Conservation (phyloP, 2,329 filamentous ascomycete species). For the Colletotrichum salicis region DNA sequence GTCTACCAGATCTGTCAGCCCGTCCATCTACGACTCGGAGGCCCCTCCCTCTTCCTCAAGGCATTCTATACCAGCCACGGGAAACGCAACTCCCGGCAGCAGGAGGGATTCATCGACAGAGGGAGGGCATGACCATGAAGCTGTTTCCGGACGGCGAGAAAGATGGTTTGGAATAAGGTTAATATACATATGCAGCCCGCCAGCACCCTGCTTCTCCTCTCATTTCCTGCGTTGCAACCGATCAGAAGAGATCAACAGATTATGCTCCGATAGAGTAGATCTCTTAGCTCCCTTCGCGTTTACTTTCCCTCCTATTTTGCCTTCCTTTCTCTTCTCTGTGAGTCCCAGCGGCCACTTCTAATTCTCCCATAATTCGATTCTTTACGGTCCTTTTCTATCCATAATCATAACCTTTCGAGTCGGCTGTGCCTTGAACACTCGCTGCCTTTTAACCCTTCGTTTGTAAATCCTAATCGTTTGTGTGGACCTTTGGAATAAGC, state of each 20-base stretch:
- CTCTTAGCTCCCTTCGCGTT: constrained; percentile 3
- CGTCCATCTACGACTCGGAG: background rate
- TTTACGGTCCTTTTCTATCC: background rate
- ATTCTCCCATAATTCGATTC: background rate
- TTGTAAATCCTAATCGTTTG: constrained; percentile 5
- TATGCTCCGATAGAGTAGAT: constrained; percentile 18
- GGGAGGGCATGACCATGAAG: background rate
- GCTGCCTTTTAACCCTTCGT: background rate
- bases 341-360: constrained; percentile 13
- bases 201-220: background rate
- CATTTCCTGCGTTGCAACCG: background rate
- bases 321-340: background rate
- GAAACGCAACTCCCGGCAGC: constrained; percentile 24
- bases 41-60: background rate
- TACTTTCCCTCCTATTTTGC: background rate
- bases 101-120: constrained; percentile 33
- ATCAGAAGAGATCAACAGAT: constrained; percentile 15
- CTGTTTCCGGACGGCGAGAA: background rate
- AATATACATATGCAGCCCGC: constrained; percentile 8
- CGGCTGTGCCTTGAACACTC: constrained; percentile 22
- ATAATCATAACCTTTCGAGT: constrained; percentile 8
- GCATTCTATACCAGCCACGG: constrained; percentile 2
- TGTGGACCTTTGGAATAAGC: background rate
- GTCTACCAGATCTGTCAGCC: background rate
- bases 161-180: background rate